Conservation (phyloP, 202 grass and related monocot genomes). For the Cymbopogon flexuosus region DNA sequence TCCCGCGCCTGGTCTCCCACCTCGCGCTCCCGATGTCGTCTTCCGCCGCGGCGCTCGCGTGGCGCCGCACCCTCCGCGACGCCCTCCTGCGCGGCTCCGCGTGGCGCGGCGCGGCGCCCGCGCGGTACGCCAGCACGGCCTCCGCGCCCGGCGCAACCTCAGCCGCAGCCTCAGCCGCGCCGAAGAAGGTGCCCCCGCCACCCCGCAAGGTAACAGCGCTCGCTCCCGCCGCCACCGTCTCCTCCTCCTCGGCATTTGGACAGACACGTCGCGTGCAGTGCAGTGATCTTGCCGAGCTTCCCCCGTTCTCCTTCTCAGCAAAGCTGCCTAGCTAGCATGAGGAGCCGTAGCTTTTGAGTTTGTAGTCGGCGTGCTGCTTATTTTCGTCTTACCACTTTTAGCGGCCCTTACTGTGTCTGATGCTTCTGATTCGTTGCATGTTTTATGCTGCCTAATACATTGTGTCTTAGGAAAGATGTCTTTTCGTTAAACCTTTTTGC, state of each 20-base stretch:
- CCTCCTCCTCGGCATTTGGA: slow-evolving; percentile 38
- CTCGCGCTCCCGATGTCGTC: slow-evolving; percentile 1
- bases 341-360: background rate
- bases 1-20: background rate
- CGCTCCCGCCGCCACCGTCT: background rate
- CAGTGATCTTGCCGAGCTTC: background rate
- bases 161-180: background rate
- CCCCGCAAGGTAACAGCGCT: slow-evolving; percentile 55
- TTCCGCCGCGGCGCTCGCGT: slow-evolving; percentile 36
- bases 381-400: background rate
- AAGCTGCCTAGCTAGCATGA: background rate
- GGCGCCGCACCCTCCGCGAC: slow-evolving; percentile 47
- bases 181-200: slow-evolving; percentile 55
- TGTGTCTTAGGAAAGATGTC: background rate
- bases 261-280: slow-evolving; percentile 38
- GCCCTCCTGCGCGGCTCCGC: slow-evolving; percentile 33
- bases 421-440: background rate
- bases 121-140: slow-evolving; percentile 29
- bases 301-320: background rate
- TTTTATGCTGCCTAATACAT: background rate
- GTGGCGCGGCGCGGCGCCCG: slow-evolving; percentile 21
- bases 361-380: background rate
- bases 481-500: background rate
- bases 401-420: background rate
- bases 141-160: background rate